A percentile compares a stretch with the other conserved stretches of the same genome.
These are phyloP conservation scores for Dysphania ambrosioides DNA, from an alignment of 148 eudicot genomes.

Conservation along the genomic window DNA sequence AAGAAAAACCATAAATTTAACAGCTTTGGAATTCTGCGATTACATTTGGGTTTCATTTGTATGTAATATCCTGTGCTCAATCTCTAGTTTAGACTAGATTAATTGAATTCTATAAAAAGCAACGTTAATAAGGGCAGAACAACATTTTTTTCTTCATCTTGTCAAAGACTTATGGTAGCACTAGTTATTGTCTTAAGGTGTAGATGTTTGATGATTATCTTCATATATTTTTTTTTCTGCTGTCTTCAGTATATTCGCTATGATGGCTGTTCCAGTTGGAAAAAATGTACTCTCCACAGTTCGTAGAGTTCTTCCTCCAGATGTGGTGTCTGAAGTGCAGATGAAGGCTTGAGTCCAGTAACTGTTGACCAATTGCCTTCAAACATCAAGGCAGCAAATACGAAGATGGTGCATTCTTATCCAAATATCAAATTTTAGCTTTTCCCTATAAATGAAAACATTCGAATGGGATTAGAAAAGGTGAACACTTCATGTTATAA, in stretches of 20 bases:
- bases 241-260: neutral
- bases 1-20: no score
- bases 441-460: constrained; percentile 66
- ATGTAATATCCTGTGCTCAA: neutral
- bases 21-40: no score
- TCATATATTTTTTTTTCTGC: neutral
- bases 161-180: neutral
- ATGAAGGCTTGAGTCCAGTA: neutral
- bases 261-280: neutral
- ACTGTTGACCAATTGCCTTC: constrained; percentile 11
- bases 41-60: no score
- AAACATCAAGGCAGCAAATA: constrained; percentile 8
- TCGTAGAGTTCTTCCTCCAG: constrained; percentile 3
- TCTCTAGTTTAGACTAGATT: neutral
- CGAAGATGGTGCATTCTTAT: constrained; percentile 24
- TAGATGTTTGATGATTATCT: neutral
- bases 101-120: neutral
- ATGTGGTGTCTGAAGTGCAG: constrained; percentile 4
- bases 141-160: neutral
- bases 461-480: constrained; percentile 62
- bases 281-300: constrained; percentile 15
- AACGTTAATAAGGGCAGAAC: neutral
- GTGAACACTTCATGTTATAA: constrained; percentile 27
- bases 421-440: constrained; percentile 80
- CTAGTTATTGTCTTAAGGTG: neutral